Conservation (phyloP, 805 yeast genomes). For the Hanseniaspora lindneri region DNA sequence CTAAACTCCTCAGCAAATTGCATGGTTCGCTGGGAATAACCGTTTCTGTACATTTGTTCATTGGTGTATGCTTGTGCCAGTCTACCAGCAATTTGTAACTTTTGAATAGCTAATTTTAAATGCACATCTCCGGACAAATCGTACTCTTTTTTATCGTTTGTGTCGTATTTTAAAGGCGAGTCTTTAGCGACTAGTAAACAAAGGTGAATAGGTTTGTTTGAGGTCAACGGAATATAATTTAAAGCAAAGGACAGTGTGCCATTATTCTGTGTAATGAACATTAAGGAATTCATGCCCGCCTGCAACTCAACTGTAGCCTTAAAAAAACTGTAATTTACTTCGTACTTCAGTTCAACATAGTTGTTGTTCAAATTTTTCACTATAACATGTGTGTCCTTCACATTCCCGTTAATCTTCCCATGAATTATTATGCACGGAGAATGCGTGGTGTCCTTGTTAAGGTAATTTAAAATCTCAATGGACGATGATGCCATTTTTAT, state of each 20-base stretch:
- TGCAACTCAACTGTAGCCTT: slow-evolving; percentile 62
- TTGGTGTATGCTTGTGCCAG: slow-evolving; percentile 84
- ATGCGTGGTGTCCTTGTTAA: slow-evolving; percentile 30
- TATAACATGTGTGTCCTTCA: slow-evolving; percentile 22
- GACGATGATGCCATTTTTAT: neutral
- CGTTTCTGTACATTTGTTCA: slow-evolving; percentile 73
- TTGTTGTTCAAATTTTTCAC: slow-evolving; percentile 19
- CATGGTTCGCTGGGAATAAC: slow-evolving; percentile 69
- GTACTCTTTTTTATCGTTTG: slow-evolving; percentile 32
- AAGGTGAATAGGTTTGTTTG: slow-evolving; percentile 69
- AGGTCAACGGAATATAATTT: slow-evolving; percentile 43
- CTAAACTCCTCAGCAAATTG: slow-evolving; percentile 53
- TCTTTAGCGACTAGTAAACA: slow-evolving; percentile 68
- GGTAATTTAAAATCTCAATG: slow-evolving; percentile 27
- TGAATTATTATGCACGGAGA: slow-evolving; percentile 42
- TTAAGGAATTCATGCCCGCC: slow-evolving; percentile 52
- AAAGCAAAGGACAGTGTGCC: slow-evolving; percentile 31
- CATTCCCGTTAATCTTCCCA: slow-evolving; percentile 31
- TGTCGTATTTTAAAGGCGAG: slow-evolving; percentile 58
- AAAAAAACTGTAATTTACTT: slow-evolving; percentile 57
- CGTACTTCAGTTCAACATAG: slow-evolving; percentile 50
- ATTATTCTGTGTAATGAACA: slow-evolving; percentile 33
- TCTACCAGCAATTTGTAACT: slow-evolving; percentile 70
- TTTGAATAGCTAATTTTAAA: slow-evolving; percentile 56
- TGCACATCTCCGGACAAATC: slow-evolving; percentile 45